Base-by-base conservation (phyloP, 2,329 filamentous ascomycete species). In the Tolypocladium capitatum region DNA sequence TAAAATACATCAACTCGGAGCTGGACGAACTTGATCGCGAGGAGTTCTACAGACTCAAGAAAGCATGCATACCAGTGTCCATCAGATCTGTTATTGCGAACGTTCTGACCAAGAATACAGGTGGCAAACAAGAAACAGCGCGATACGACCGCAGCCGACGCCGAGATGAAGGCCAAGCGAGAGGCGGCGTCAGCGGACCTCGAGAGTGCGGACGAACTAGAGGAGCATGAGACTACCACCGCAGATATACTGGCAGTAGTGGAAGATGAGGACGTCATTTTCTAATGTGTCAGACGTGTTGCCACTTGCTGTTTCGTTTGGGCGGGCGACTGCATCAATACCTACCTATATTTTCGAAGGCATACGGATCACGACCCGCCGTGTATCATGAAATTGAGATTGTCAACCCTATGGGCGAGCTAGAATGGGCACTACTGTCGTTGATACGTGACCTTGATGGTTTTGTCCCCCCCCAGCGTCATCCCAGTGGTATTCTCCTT, bases 1-100 rank as follows among this genome's bases (percentile, higher is more conserved):
- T 98, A 73, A 96, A 95, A 70, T 98, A 97, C 62, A 97, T 97
- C 75, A 97, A 97, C 70, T 95, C 91, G 1, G 92, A 98, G 65
- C 78, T 98, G 16, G 92, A 98, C 63, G 92, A 98, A 69, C 75
- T 98, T 45, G 94, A 97, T 68, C 81, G 92, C 73, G 92, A 97
- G 65, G 92, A 98, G 64, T 98, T 98, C 66, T 98, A 96, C 69
- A 78, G 92, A 55, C 69, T 98, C 62, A 98, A 98, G 71, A 98
- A 98, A 74, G 70, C 60, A 52, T 43, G 35, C 34, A 18, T 11
- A 1, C 20, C 7, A 3, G 6, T 18, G 24, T 41, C 3, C 30
- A 7, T 32, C 11, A 11, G 6, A 18, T 9, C 31, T 24, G 18
- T 32, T 14, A 1, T 33, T 20, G 27, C 34, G n/a, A n/a, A 21